Percentiles rank a stretch among this genome's conserved stretches.
Conservation (phyloP, 208 protist genomes). For the Trypanosoma scelopori region DNA sequence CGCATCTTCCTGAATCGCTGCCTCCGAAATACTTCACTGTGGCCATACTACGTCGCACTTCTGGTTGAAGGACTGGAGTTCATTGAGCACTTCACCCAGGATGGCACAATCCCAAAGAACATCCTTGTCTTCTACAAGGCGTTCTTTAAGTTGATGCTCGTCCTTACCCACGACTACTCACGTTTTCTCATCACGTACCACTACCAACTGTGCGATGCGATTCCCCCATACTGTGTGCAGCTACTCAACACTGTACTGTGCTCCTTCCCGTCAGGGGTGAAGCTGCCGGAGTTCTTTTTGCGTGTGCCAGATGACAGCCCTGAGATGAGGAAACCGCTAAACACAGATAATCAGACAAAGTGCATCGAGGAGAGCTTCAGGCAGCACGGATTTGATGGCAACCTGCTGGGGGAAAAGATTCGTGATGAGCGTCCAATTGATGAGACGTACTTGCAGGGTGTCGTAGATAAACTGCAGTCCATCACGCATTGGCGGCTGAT, state of each 20-base stretch:
- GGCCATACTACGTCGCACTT: slow-evolving; percentile 65
- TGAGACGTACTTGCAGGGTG: slow-evolving; percentile 31
- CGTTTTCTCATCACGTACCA: slow-evolving; percentile 99
- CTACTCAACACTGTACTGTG: slow-evolving; percentile 97
- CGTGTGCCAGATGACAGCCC: slow-evolving; percentile 82
- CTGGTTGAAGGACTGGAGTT: slow-evolving; percentile 75
- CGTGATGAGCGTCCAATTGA: slow-evolving; percentile 40
- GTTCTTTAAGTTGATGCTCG: slow-evolving; percentile 92
- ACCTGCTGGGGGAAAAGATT: slow-evolving; percentile 59
- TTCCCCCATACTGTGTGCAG: slow-evolving; percentile 97
- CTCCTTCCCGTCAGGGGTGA: slow-evolving; percentile 96
- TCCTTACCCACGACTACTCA: slow-evolving; percentile 99
- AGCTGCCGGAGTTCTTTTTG: slow-evolving; percentile 94
- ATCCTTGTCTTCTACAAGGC: slow-evolving; percentile 88
- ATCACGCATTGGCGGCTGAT: slow-evolving; percentile 81
- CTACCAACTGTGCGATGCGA: slow-evolving; percentile 94
- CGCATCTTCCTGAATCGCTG: slow-evolving; percentile 97
- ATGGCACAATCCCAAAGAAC: slow-evolving; percentile 60
- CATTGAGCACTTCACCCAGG: slow-evolving; percentile 67
- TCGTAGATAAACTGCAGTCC: slow-evolving; percentile 66
- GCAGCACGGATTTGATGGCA: slow-evolving; percentile 28
- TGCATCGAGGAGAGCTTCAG: slow-evolving; percentile 76
- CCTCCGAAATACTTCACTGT: slow-evolving; percentile 57
- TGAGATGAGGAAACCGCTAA: slow-evolving; percentile 86
- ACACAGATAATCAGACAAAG: slow-evolving; percentile 82